Conservation (phyloP, 768 basidiomycete genomes). For the Kwoniella botswanensis region DNA sequence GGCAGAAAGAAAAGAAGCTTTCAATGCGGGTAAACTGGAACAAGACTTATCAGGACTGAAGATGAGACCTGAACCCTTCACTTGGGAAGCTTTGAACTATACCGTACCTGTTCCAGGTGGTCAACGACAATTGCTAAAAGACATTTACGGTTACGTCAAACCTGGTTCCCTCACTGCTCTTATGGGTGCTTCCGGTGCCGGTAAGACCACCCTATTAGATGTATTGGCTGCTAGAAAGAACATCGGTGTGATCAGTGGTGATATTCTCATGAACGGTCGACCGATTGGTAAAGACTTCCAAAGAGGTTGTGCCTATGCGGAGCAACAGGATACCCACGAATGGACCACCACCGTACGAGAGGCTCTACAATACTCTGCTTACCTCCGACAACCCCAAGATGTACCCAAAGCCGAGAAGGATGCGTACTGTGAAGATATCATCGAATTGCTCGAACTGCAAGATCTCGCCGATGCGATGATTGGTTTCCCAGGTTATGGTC, state of each 20-base stretch:
- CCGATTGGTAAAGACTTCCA: conserved; percentile 66
- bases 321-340: conserved; percentile 73
- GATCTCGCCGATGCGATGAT: conserved; percentile 83
- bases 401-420: conserved; percentile 74
- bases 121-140: conserved; percentile 53
- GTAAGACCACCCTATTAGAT: conserved; percentile 63
- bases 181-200: conserved; percentile 62
- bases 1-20: conserved; percentile 63
- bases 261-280: conserved; percentile 69
- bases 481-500: conserved; percentile 63
- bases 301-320: conserved; percentile 75
- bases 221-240: conserved; percentile 67
- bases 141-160: conserved; percentile 60
- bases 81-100: conserved; percentile 72
- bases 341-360: conserved; percentile 78
- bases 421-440: conserved; percentile 71
- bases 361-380: conserved; percentile 78
- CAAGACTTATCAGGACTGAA: conserved; percentile 60
- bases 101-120: conserved; percentile 60
- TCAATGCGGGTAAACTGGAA: conserved; percentile 58
- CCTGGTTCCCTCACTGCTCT: conserved; percentile 61
- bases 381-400: conserved; percentile 72
- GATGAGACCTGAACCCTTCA: conserved; percentile 66
- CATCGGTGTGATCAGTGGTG: conserved; percentile 77
- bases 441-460: conserved; percentile 83